Conservation (phyloP, 805 yeast genomes). For the Myxozyma vanderwaltii region DNA sequence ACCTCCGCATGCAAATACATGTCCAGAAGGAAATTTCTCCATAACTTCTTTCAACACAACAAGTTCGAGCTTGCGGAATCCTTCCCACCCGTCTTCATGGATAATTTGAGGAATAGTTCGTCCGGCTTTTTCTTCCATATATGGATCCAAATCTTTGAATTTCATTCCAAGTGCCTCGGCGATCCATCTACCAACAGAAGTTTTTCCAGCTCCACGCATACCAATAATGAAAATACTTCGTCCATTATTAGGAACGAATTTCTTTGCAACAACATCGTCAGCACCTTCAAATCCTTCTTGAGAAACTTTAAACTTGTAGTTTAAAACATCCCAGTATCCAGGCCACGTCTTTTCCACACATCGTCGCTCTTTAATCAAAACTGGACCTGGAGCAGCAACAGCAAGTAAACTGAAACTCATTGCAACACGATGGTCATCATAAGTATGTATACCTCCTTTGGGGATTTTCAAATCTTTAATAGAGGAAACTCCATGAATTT, state of each 20-base stretch:
- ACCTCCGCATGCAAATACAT: constrained; percentile 92
- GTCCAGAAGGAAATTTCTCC: constrained; percentile 49
- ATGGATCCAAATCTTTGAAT: constrained; percentile 74
- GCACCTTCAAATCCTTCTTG: constrained; percentile 60
- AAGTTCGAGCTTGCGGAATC: constrained; percentile 70
- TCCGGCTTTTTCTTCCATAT: constrained; percentile 59
- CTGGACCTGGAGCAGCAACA: constrained; percentile 64
- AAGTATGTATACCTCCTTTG: constrained; percentile 66
- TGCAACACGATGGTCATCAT: constrained; percentile 97
- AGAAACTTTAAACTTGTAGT: constrained; percentile 61
- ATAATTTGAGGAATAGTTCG: constrained; percentile 49
- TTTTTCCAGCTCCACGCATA: constrained; percentile 97
- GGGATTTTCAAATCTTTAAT: constrained; percentile 58
- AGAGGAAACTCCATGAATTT: constrained; percentile 63
- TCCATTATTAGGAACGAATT: constrained; percentile 25
- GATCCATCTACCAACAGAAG: constrained; percentile 80
- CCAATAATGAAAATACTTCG: constrained; percentile 56
- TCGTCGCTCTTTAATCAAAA: constrained; percentile 77
- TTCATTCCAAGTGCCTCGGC: constrained; percentile 67
- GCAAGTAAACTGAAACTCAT: constrained; percentile 93
- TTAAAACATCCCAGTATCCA: constrained; percentile 98
- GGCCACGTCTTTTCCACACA: constrained; percentile 99
- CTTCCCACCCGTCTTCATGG: constrained; percentile 81
- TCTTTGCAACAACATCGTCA: constrained; percentile 20
- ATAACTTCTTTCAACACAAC: constrained; percentile 57